Evolutionary conservation across 495 filamentous ascomycete species (phyloP).

Genomic region (Lasiosphaeriaceae sp.): DNA sequence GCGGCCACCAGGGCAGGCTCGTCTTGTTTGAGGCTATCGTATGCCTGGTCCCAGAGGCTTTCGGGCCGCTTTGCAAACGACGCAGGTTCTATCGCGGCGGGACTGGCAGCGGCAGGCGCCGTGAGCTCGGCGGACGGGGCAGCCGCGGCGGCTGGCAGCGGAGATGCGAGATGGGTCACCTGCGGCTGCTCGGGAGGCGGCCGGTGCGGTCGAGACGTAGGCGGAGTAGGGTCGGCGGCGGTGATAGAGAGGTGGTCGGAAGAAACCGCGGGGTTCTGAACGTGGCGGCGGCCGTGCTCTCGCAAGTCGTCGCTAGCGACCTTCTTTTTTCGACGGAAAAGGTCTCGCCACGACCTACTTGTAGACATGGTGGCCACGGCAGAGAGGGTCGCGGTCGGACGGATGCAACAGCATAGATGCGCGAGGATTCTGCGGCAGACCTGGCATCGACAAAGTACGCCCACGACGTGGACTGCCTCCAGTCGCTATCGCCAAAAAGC

Average conservation of each 20-base stretch:
- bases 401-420: not conserved
- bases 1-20: constrained; percentile 12
- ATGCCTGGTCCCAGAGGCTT: constrained; percentile 16
- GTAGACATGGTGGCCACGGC: not conserved
- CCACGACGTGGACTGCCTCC: not conserved
- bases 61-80: not conserved
- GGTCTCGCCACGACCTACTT: not conserved
- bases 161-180: not conserved
- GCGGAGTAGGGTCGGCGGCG: not conserved
- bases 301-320: not conserved
- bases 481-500: too few relatives aligned
- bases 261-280: not conserved
- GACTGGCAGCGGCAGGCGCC: not conserved
- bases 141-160: too few relatives aligned
- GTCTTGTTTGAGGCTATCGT: constrained; percentile 16
- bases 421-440: not conserved
- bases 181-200: not conserved
- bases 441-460: not conserved
- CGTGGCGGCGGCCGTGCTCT: not conserved
- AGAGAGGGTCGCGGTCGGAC: not conserved
- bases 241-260: not conserved
- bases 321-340: not conserved
- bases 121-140: not conserved
- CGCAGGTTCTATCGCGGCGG: not conserved
- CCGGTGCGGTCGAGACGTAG: not conserved